Evolutionary conservation across 2,329 filamentous ascomycete genomes (phyloP), one percentile per base, ranked within the genome.

Genomic region (Diaporthe destruens): DNA sequence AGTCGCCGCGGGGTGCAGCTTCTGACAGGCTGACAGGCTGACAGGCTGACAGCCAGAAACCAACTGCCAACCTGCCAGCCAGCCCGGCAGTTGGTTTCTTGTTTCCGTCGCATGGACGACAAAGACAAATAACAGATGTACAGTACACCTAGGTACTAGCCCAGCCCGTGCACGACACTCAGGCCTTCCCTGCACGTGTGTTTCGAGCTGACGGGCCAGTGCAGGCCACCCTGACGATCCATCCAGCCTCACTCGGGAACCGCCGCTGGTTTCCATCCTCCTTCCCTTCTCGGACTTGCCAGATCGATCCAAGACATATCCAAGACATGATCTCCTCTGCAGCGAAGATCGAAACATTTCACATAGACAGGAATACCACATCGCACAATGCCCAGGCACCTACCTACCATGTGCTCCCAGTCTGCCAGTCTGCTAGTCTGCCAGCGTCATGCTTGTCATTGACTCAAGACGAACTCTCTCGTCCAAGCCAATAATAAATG

Each of bases 181-280:
- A 65, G 61, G 61, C 61, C 11, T 36, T 65, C 71, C 67, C 57
- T 66, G 67, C 71, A 73, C 67, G 42, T 54, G 57, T 71, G 71
- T 73, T 73, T 73, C 71, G 71, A 67, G 68, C 71, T 73, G 71
- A 67, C 71, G 71, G 71, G 54, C 67, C 67, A 47, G 47, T 56
- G 63, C 36, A 69, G 71, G 51, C 42, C 54, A 53, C 71, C 71
- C 54, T 53, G 42, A 39, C 55, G 39, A 71, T 71, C 69, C 56
- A 44, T 65, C 61, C 23, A 25, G 56, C 56, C 55, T 34, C 25
- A 32, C 23, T 39, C 39, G 51, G 44, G 44, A 51, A 51, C 59
- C 44, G 42, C 42, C 42, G 25, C 36, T n/a, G 32, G 9, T 32
- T 29, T 29, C 23, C 16, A 49, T 63, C 25, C 36, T 61, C 16